Conservation (phyloP, 106 monocot genomes). For the Acorus gramineus region DNA sequence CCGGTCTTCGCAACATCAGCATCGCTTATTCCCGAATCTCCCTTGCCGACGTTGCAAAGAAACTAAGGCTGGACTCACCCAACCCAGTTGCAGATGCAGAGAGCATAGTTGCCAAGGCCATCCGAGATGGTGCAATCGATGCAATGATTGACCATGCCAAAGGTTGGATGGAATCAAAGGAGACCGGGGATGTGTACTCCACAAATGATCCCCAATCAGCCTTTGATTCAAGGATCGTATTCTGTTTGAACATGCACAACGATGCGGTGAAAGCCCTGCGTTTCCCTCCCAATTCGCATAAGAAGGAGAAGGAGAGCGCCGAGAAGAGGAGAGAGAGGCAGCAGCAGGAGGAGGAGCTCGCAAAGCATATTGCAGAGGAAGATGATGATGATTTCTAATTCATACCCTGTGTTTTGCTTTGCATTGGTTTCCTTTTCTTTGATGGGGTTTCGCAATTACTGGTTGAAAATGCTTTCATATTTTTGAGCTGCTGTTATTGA, state of each 20-base stretch:
- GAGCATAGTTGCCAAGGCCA: slow-evolving; percentile 89
- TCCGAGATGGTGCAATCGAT: slow-evolving; percentile 90
- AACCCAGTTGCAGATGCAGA: slow-evolving; percentile 91
- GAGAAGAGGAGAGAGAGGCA: slow-evolving; percentile 94
- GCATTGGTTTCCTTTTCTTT: too few relatives aligned
- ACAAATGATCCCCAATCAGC: slow-evolving; percentile 93
- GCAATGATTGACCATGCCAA: slow-evolving; percentile 78
- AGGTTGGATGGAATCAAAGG: slow-evolving; percentile 94
- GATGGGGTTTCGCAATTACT: too few relatives aligned
- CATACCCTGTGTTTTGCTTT: too few relatives aligned
- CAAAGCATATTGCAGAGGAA: slow-evolving; percentile 90
- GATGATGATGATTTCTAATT: slow-evolving; percentile 85
- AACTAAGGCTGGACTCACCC: slow-evolving; percentile 61
- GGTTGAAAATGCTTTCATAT: too few relatives aligned
- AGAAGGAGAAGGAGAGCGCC: slow-evolving; percentile 76
- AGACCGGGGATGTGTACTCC: slow-evolving; percentile 91
- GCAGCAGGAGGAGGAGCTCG: slow-evolving; percentile 89
- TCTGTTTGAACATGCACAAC: slow-evolving; percentile 97
- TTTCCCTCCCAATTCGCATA: slow-evolving; percentile 88
- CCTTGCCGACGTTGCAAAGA: slow-evolving; percentile 60
- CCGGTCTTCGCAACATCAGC: slow-evolving; percentile 91
- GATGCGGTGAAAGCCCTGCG: slow-evolving; percentile 89
- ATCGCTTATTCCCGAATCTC: slow-evolving; percentile 95
- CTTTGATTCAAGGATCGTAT: slow-evolving; percentile 89
- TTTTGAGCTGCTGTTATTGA: too few relatives aligned